phyloP scores from a whole-genome alignment of 768 basidiomycete species.

The Mycena rebaudengoi region DNA sequence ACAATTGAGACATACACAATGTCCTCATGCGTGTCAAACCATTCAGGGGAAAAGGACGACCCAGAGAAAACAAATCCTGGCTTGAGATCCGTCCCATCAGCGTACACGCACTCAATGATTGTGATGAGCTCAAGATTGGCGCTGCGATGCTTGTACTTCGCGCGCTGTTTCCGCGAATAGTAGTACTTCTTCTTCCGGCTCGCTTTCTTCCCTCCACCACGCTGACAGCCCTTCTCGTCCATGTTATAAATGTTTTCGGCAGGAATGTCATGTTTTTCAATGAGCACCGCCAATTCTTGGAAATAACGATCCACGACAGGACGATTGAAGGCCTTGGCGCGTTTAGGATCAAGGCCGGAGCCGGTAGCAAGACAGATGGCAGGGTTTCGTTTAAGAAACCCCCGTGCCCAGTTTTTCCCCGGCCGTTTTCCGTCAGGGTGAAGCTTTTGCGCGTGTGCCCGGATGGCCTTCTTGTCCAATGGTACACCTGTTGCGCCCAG shows the following conservation, averaged over 20 bases:
- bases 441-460: neutral
- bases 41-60: constrained; percentile 20
- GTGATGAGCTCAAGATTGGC: constrained; percentile 43
- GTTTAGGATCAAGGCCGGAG: neutral
- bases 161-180: neutral
- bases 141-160: constrained; percentile 26
- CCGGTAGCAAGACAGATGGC: neutral
- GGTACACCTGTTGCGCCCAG: neutral
- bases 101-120: constrained; percentile 41
- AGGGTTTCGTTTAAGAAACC: neutral
- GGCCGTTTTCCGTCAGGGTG: neutral
- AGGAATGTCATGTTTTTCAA: neutral
- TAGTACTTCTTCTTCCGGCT: neutral
- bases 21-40: constrained; percentile 32
- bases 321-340: neutral
- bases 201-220: neutral
- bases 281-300: neutral
- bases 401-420: neutral
- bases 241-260: neutral
- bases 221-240: neutral
- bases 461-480: neutral
- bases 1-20: constrained; percentile 21
- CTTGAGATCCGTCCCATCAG: constrained; percentile 34
- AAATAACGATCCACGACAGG: neutral
- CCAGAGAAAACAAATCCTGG: constrained; percentile 41